Evolutionary conservation across 768 basidiomycete species (phyloP).

Genomic region (Pilatotrama ljubarskyi): DNA sequence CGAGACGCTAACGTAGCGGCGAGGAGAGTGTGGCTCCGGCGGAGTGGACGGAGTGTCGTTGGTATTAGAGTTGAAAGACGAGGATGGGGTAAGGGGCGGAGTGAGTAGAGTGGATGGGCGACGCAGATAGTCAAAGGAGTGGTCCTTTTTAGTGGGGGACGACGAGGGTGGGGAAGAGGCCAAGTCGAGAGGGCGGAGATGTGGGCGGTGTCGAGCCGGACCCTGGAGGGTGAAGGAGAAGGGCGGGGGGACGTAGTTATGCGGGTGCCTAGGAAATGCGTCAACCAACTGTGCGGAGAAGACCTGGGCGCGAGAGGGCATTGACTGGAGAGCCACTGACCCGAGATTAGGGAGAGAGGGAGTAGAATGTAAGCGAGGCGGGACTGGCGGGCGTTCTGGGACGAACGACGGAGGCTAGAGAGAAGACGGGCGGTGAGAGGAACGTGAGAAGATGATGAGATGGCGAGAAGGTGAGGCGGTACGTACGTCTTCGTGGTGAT

Average conservation of each 20-base stretch:
- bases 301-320: slow-evolving; percentile 1
- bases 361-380: slow-evolving; percentile 35
- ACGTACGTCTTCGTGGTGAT: slow-evolving; percentile 21
- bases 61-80: slow-evolving; percentile 44
- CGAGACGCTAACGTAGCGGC: slow-evolving; percentile 16
- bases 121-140: slow-evolving; percentile 18
- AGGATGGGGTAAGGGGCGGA: slow-evolving; percentile 72
- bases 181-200: slow-evolving; percentile 37
- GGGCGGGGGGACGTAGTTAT: slow-evolving; percentile 46
- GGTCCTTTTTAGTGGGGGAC: slow-evolving; percentile 24
- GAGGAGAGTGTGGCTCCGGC: slow-evolving; percentile 19
- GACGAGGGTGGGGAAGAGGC: slow-evolving; percentile 26
- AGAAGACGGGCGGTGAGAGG: slow-evolving; percentile 9
- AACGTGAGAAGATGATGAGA: slow-evolving; percentile 16
- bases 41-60: slow-evolving; percentile 32
- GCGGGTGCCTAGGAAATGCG: slow-evolving; percentile 44
- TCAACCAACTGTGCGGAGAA: neutral
- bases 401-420: slow-evolving; percentile 1
- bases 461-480: slow-evolving; percentile 6
- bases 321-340: slow-evolving; percentile 39
- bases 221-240: slow-evolving; percentile 34
- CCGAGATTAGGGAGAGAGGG: slow-evolving; percentile 73
- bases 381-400: slow-evolving; percentile 17
- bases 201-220: slow-evolving; percentile 31
- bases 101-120: slow-evolving; percentile 48